These are phyloP conservation scores for Platanthera guangdongensis DNA, from an alignment of 106 monocot genomes.

Conservation along the genomic window DNA sequence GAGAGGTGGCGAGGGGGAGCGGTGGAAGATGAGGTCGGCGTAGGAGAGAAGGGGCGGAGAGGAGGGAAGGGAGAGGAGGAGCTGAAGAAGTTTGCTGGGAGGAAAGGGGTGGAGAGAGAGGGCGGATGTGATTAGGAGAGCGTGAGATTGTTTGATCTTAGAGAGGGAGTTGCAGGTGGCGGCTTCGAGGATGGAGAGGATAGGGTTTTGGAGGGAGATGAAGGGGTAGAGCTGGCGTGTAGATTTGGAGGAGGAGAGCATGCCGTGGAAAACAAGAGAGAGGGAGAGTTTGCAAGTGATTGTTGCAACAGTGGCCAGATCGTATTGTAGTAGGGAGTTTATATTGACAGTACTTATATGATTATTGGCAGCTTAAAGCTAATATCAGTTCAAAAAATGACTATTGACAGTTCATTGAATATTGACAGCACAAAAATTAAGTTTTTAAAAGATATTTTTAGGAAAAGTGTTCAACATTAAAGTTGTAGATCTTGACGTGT, in stretches of 20 bases:
- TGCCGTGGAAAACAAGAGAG: neutral
- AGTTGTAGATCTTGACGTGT: no score
- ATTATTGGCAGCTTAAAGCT: no score
- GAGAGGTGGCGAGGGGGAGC: constrained; percentile 23
- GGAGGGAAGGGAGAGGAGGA: constrained; percentile 28
- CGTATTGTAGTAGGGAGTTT: no score
- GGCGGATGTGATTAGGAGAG: constrained; percentile 28
- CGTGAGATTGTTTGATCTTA: constrained; percentile 26
- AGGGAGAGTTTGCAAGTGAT: neutral
- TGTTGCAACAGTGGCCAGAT: no score
- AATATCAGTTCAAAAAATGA: no score
- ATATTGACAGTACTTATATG: no score
- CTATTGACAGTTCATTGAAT: no score
- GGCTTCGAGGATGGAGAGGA: constrained; percentile 26
- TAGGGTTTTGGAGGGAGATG: constrained; percentile 23
- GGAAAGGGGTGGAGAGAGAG: constrained; percentile 38
- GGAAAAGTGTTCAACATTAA: no score
- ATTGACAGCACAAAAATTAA: no score
- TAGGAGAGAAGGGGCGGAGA: constrained; percentile 14
- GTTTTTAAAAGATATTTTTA: no score
- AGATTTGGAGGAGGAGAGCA: neutral
- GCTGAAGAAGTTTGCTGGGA: constrained; percentile 22
- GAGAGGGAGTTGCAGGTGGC: constrained; percentile 8
- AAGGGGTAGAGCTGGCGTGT: neutral
- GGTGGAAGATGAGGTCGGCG: constrained; percentile 25